These are phyloP conservation scores for Kernera saxatilis DNA, from an alignment of 345 rosid genomes.

Conservation along the genomic window DNA sequence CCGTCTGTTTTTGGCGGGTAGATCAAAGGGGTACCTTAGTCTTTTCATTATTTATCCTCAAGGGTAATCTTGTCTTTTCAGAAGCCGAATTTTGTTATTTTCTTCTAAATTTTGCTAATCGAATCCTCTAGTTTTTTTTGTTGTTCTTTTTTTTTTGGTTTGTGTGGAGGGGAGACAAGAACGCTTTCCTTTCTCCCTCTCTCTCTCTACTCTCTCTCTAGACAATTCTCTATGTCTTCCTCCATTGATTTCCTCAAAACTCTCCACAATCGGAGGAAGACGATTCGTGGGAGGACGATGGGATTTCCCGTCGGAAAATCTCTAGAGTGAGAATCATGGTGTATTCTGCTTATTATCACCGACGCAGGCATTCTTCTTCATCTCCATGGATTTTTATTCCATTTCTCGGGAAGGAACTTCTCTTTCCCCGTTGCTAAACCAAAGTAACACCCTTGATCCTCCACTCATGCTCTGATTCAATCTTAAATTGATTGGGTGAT, in stretches of 20 bases:
- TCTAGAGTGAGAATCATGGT: constrained; percentile 6
- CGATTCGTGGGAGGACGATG: background rate
- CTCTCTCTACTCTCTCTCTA: background rate
- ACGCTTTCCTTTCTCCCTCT: background rate
- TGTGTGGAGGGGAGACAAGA: constrained; percentile 7
- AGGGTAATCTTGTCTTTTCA: background rate
- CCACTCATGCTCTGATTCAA: background rate
- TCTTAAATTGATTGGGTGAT: background rate
- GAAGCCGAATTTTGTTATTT: no score
- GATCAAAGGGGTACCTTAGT: background rate
- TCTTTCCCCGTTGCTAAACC: background rate
- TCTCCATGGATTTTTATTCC: constrained; percentile 10
- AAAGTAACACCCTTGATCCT: background rate
- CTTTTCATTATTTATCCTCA: no score
- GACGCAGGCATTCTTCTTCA: background rate
- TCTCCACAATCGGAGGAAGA: background rate
- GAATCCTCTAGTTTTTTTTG: background rate
- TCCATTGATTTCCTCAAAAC: background rate
- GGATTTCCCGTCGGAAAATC: background rate
- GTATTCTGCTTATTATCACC: background rate
- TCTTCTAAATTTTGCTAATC: background rate
- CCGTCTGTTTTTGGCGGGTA: background rate
- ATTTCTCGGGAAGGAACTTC: background rate
- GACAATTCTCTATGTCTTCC: background rate
- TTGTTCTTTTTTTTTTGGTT: background rate